phyloP scores from a whole-genome alignment of 2,329 filamentous ascomycete species.

The Herpotrichia juniperi region DNA sequence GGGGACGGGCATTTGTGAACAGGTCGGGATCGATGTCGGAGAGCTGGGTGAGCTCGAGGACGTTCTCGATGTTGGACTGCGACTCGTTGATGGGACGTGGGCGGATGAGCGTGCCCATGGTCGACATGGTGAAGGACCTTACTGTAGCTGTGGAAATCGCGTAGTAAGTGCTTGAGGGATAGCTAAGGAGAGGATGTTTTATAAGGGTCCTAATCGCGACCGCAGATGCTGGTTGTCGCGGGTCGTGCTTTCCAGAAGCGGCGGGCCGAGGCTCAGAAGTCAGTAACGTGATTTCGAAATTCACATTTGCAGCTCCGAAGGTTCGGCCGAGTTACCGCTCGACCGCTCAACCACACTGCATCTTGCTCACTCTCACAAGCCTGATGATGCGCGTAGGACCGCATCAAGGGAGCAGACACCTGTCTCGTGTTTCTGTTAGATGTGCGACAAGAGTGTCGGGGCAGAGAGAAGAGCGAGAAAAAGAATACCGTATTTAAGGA shows the following conservation, averaged over 20 bases:
- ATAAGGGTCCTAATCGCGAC: not conserved
- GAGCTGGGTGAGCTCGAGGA: conserved; percentile 83
- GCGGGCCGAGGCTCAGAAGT: not conserved
- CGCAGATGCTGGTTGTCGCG: not conserved
- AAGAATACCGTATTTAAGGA: too few species aligned
- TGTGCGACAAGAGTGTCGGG: too few species aligned
- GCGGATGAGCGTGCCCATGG: conserved; percentile 69
- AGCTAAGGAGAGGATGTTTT: not conserved
- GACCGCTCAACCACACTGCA: too few species aligned
- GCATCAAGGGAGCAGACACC: too few species aligned
- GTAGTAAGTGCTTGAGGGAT: not conserved
- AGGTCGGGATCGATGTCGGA: conserved; percentile 80
- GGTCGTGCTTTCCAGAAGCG: not conserved
- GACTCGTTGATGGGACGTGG: conserved; percentile 74
- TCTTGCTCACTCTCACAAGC: too few species aligned
- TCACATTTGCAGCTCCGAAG: too few species aligned
- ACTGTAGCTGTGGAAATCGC: not conserved
- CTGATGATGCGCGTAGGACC: too few species aligned
- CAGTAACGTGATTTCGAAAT: not conserved
- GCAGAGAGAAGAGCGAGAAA: too few species aligned
- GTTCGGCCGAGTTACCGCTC: too few species aligned
- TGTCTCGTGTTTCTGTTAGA: too few species aligned
- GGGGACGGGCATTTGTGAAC: conserved; percentile 89
- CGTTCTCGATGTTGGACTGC: conserved; percentile 85
- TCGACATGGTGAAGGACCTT: not conserved